A percentile compares a stretch with the other conserved stretches of the same genome.
phyloP scores from a whole-genome alignment of 2,329 filamentous ascomycete genomes.

The Botrytis hyacinthi region DNA sequence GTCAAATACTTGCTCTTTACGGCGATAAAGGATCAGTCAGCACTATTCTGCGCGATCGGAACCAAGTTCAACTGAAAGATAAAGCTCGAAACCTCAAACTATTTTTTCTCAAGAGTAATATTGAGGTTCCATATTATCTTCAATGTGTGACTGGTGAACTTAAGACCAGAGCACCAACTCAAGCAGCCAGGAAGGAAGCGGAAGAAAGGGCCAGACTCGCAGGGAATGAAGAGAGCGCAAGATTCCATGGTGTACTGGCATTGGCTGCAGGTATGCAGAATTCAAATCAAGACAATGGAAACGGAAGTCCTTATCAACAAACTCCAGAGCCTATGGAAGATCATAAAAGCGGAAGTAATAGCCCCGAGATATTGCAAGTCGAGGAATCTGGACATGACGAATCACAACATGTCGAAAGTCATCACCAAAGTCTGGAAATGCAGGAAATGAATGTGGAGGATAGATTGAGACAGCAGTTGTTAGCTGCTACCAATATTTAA shows the following conservation, averaged over 20 bases:
- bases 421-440: conserved; percentile 1
- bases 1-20: conserved; percentile 82
- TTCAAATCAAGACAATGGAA: conserved; percentile 5
- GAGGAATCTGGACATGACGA: conserved; percentile 22
- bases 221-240: conserved; percentile 58
- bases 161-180: conserved; percentile 76
- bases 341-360: conserved; percentile 14
- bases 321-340: conserved; percentile 11
- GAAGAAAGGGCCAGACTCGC: conserved; percentile 60
- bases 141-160: conserved; percentile 87
- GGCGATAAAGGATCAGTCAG: conserved; percentile 76
- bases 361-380: conserved; percentile 25
- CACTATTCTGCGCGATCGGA: conserved; percentile 81
- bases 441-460: conserved; percentile 21
- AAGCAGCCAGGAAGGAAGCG: conserved; percentile 66
- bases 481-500: conserved; percentile 14
- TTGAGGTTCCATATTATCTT: conserved; percentile 85
- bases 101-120: conserved; percentile 88
- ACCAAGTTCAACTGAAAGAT: conserved; percentile 89
- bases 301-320: conserved; percentile 12
- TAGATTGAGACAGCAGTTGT: conserved; percentile 15
- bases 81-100: conserved; percentile 88
- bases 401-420: background rate
- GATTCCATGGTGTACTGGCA: conserved; percentile 59
- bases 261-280: conserved; percentile 48